phyloP scores from a whole-genome alignment of 768 basidiomycete species.

The Neoboletus brunneissimus region DNA sequence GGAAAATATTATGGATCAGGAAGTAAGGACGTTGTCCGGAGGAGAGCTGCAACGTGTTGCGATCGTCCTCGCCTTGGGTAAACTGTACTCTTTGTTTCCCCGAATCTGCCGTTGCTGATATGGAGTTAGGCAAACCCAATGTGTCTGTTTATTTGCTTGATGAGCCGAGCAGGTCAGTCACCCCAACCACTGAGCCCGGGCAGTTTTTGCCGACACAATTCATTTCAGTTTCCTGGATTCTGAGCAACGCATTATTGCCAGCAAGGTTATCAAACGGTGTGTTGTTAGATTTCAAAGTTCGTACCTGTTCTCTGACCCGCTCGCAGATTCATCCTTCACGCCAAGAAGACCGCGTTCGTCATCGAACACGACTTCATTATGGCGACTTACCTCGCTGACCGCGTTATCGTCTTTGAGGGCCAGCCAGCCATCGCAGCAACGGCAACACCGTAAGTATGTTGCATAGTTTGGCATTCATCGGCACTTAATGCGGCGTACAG shows the following conservation, averaged over 20 bases:
- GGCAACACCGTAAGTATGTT: constrained; percentile 74
- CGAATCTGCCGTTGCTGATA: constrained; percentile 6
- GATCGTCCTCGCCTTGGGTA: constrained; percentile 88
- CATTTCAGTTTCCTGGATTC: constrained; percentile 84
- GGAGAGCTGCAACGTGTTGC: constrained; percentile 98
- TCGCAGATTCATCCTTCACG: constrained; percentile 83
- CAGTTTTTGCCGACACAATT: constrained; percentile 2
- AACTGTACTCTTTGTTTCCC: constrained; percentile 6
- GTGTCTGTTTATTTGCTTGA: constrained; percentile 92
- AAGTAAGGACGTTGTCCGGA: constrained; percentile 96
- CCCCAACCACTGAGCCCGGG: neutral
- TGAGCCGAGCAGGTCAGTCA: constrained; percentile 75
- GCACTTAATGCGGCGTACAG: constrained; percentile 37
- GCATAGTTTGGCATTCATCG: neutral
- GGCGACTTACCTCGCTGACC: constrained; percentile 98
- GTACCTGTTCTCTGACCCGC: neutral
- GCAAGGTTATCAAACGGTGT: constrained; percentile 95
- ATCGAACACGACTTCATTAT: constrained; percentile 99
- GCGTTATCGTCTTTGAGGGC: constrained; percentile 91
- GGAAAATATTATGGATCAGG: constrained; percentile 94
- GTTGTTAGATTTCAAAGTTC: constrained; percentile 9
- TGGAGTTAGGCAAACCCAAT: constrained; percentile 59
- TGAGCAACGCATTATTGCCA: constrained; percentile 98
- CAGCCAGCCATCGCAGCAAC: constrained; percentile 84
- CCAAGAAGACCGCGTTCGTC: constrained; percentile 97